Evolutionary conservation across 106 monocot genomes (phyloP), one percentile per base, ranked within the genome.

Genomic region (Dioscorea dumetorum): DNA sequence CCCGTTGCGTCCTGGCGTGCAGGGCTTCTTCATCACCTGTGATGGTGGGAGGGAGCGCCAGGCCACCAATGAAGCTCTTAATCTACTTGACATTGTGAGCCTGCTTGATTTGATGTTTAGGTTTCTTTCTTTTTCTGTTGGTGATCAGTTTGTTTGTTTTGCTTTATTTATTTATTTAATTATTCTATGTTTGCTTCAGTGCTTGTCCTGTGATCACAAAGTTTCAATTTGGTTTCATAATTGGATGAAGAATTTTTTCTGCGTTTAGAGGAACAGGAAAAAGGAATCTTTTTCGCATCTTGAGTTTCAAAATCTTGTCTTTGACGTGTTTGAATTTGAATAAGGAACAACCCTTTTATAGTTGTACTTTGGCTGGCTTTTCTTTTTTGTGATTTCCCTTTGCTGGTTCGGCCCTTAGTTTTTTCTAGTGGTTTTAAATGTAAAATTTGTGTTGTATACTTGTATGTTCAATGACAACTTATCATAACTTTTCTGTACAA

Each of bases 1-100:
- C 70, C 87, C 97, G 35, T 49, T 92, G 60, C 75, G 83, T 5
- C 89, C 97, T 11, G 92, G 97, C 2, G 92, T 92, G 52, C 73
- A 92, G 73, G 97, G 97, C 3, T 92, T 99, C 80, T 99, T 99
- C 79, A 80, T 99, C 64, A 99, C 92, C 17, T 99, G 97, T 32
- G 97, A 99, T 54, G 90, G 97, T 7, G 97, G 97, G 15, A 79
- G 89, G 70, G 97, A 99, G 70, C 83, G 86, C 50, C 91, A 97
- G 72, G 91, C 97, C 20, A 54, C 80, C 33, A 74, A 82, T 49
- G 97, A 99, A 76, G 92, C 89, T 28, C 66, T 92, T 57, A 79
- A 74, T 74, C 74, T 99, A 32, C 92, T 99, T 4, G 89, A 99
- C 17, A 70, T 71, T 56, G 97, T 95, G 48, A 24, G 74, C 8